Percentiles rank a stretch among this genome's conserved stretches.
Conservation (phyloP, 805 yeast species). For the Saccharomycopsis guyanensis region DNA sequence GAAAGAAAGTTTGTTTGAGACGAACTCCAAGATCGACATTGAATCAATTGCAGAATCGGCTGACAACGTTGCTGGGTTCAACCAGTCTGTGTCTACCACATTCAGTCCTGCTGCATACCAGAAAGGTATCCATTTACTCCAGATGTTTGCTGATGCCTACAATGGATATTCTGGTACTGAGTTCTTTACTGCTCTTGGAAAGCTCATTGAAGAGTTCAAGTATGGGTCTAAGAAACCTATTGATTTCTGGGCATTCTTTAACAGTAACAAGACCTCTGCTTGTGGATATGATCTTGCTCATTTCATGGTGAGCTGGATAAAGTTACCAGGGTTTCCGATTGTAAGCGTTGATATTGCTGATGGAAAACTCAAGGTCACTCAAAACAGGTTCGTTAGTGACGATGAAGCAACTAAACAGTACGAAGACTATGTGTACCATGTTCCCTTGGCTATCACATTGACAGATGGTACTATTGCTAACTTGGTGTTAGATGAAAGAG, state of each 20-base stretch:
- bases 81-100: slow-evolving; percentile 31
- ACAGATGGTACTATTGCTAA: slow-evolving; percentile 31
- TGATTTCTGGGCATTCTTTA: slow-evolving; percentile 45
- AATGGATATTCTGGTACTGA: slow-evolving; percentile 27
- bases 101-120: slow-evolving; percentile 47
- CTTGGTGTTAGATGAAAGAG: slow-evolving; percentile 35
- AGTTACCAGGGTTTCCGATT: slow-evolving; percentile 53
- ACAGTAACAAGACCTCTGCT: slow-evolving; percentile 17
- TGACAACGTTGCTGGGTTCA: slow-evolving; percentile 28
- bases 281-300: slow-evolving; percentile 38
- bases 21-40: slow-evolving; percentile 31
- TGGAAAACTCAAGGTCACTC: slow-evolving; percentile 30
- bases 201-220: slow-evolving; percentile 31
- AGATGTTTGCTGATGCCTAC: slow-evolving; percentile 38
- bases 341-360: slow-evolving; percentile 31
- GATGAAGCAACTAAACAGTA: slow-evolving; percentile 26
- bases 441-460: slow-evolving; percentile 45
- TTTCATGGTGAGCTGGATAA: slow-evolving; percentile 53
- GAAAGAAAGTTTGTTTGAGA: slow-evolving; percentile 27
- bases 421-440: slow-evolving; percentile 54
- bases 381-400: slow-evolving; percentile 30
- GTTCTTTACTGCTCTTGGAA: slow-evolving; percentile 32
- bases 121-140: slow-evolving; percentile 49
- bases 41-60: slow-evolving; percentile 26
- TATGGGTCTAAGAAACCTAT: slow-evolving; percentile 37